These are phyloP conservation scores for Globisporangium nunn DNA, from an alignment of 352 stramenopile species.

Conservation along the genomic window DNA sequence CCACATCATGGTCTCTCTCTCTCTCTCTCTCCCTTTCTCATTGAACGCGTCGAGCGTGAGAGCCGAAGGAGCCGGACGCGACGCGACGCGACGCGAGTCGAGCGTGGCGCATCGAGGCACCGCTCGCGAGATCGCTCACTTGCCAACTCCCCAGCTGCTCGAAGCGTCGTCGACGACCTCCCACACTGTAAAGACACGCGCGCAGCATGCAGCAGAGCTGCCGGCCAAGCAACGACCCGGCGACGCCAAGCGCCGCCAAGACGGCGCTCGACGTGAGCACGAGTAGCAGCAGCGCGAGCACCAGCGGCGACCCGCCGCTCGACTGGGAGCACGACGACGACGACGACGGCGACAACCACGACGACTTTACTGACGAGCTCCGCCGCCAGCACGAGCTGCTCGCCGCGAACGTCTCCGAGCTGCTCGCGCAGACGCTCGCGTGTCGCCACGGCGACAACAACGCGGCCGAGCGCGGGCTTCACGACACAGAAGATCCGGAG, in stretches of 20 bases:
- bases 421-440: conserved; percentile 15
- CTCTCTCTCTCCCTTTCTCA: too few relatives aligned
- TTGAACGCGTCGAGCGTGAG: too few relatives aligned
- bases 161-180: neutral
- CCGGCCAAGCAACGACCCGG: neutral
- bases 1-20: too few relatives aligned
- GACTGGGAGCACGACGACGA: neutral
- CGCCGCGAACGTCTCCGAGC: conserved; percentile 23
- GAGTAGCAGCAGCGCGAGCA: neutral
- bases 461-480: neutral
- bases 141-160: neutral
- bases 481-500: neutral
- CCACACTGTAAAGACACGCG: neutral
- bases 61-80: too few relatives aligned
- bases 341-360: neutral
- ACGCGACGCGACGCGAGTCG: too few relatives aligned
- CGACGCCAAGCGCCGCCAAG: neutral
- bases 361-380: neutral
- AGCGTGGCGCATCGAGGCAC: too few relatives aligned
- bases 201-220: neutral
- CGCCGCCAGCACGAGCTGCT: conserved; percentile 8
- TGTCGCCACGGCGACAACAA: conserved; percentile 17
- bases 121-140: neutral
- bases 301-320: neutral
- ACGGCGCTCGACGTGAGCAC: neutral